phyloP scores from a whole-genome alignment of 2,329 filamentous ascomycete genomes.

The Neonectria ditissima region DNA sequence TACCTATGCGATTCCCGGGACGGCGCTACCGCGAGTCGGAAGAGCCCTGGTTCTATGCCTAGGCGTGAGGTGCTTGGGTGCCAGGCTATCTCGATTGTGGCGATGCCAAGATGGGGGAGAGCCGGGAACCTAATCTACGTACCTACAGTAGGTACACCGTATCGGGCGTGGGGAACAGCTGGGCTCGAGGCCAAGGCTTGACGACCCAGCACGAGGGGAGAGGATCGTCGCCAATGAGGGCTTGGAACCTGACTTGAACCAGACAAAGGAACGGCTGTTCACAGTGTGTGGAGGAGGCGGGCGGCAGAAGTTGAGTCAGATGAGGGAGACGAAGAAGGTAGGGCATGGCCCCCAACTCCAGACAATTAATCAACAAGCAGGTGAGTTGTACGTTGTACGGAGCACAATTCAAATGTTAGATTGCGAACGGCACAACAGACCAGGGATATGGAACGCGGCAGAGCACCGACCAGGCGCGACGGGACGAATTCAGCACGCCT shows the following conservation, averaged over 20 bases:
- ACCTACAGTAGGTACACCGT: slow-evolving; percentile 31
- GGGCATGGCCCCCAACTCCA: slow-evolving; percentile 1
- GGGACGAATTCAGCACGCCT: slow-evolving; percentile 24
- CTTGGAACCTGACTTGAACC: slow-evolving; percentile 10
- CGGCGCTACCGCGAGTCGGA: slow-evolving; percentile 57
- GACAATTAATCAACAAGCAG: slow-evolving; percentile 11
- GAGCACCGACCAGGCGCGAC: slow-evolving; percentile 16
- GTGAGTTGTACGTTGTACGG: slow-evolving; percentile 3
- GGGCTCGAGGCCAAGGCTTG: slow-evolving; percentile 15
- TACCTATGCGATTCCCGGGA: slow-evolving; percentile 74
- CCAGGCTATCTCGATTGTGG: slow-evolving; percentile 41
- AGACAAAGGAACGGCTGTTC: slow-evolving; percentile 21
- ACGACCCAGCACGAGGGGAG: slow-evolving; percentile 17
- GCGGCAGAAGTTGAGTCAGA: neutral
- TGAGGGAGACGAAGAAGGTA: neutral
- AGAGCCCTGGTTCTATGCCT: slow-evolving; percentile 58
- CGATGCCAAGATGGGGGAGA: slow-evolving; percentile 40
- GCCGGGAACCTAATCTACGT: slow-evolving; percentile 32
- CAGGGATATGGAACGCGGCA: slow-evolving; percentile 19
- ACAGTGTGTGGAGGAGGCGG: slow-evolving; percentile 22
- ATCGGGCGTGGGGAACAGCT: slow-evolving; percentile 23
- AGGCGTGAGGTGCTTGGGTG: slow-evolving; percentile 39
- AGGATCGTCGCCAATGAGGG: slow-evolving; percentile 29
- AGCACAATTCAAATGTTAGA: slow-evolving; percentile 17
- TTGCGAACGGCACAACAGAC: slow-evolving; percentile 19